Evolutionary conservation across 2,329 filamentous ascomycete genomes (phyloP), one percentile per base, ranked within the genome.

Genomic region (Waltergamsia citrina): DNA sequence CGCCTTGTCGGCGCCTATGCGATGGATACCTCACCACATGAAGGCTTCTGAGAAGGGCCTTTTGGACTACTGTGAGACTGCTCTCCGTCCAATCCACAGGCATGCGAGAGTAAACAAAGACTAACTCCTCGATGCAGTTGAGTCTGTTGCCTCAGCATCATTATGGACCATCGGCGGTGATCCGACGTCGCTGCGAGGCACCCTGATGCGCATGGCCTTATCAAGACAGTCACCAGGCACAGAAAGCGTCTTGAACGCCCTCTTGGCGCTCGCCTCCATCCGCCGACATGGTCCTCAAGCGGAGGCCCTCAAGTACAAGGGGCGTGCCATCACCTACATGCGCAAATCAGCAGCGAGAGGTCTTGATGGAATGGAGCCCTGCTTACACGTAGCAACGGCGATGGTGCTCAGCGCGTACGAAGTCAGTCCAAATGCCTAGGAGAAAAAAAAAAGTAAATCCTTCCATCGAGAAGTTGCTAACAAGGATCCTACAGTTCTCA

Each of bases 351-450:
- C 16, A 15, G 12, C 7, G 12, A 6, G 12, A 6, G 6, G 25
- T 15, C 25, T 14, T 12, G 25, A 15, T 6, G 6, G 12, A 14
- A 15, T 12, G 16, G 40, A 32, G 17, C 47, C 48, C 9, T 33
- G 44, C 15, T 50, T 49, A 14, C 52, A 53, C 24, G 39, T 52
- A 6, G 48, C 50, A 10, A 40, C 51, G 4, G 49, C 41, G 10
- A 53, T 55, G 50, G 33, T 52, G 7, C 38, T 55, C 3, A 45
- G 45, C 17, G 37, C 43, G 4, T 51, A 50, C 23, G 52, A 55
- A 40, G 50, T 51, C 16, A 29, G 42, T 37, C 2, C 14, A 8
- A n/a, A 8, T 24, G 8, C 22, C 22, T 24, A 24, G 22, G n/a
- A n/a, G n/a, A n/a, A n/a, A n/a, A n/a, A n/a, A n/a, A n/a, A 8